phyloP scores from a whole-genome alignment of 768 basidiomycete genomes.

The Hericium coralloides region DNA sequence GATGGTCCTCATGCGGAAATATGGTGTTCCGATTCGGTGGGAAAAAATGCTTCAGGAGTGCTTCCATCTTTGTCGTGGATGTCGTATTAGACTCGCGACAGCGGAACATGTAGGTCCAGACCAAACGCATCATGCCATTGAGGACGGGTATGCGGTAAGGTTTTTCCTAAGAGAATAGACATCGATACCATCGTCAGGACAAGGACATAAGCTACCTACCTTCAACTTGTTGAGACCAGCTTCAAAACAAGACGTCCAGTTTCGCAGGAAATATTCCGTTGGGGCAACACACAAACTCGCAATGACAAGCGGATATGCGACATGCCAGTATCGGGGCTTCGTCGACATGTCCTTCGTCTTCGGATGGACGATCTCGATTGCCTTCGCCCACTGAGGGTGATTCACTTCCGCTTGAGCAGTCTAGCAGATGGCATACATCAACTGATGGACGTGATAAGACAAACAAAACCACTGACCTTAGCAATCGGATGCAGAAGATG shows the following conservation, averaged over 20 bases:
- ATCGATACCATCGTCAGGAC: neutral
- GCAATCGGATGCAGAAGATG: conserved; percentile 79
- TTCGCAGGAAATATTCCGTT: conserved; percentile 71
- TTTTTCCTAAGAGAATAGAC: conserved; percentile 54
- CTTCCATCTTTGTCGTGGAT: conserved; percentile 72
- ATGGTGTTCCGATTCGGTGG: conserved; percentile 56
- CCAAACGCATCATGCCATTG: conserved; percentile 73
- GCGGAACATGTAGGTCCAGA: conserved; percentile 95
- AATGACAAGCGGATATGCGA: conserved; percentile 78
- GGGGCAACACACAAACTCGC: conserved; percentile 84
- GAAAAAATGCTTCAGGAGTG: conserved; percentile 67
- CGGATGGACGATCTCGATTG: conserved; percentile 75
- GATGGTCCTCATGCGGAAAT: conserved; percentile 62
- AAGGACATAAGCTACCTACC: conserved; percentile 30
- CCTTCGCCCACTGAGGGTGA: conserved; percentile 90
- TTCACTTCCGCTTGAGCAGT: conserved; percentile 95
- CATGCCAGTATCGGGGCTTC: conserved; percentile 85
- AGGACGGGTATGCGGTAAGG: conserved; percentile 58
- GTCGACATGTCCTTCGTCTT: conserved; percentile 78
- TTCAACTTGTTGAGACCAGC: conserved; percentile 68
- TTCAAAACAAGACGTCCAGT: conserved; percentile 75
- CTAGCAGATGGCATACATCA: conserved; percentile 25
- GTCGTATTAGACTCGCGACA: conserved; percentile 81
- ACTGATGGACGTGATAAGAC: neutral
- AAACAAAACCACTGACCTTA: conserved; percentile 42